These are phyloP conservation scores for Umbelopsis sp. DNA, from an alignment of 192 early-diverging fungal genomes.

Conservation along the genomic window DNA sequence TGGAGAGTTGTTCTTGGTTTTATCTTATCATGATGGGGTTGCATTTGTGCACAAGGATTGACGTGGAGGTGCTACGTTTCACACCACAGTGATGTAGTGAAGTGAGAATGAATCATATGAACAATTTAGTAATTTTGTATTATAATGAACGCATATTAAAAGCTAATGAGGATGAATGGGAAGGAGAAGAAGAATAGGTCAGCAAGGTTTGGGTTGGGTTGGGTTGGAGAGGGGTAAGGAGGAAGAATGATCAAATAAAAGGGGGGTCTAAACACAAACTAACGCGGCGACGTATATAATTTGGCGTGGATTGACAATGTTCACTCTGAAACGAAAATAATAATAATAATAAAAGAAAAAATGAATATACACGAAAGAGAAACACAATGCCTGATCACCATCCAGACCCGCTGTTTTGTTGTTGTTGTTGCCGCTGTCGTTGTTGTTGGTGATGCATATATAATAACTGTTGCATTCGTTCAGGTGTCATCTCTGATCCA, in stretches of 20 bases:
- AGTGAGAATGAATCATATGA: background rate
- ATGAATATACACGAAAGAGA: background rate
- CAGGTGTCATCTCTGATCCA: constrained; percentile 9
- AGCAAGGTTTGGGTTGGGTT: background rate
- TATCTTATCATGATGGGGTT: too few relatives aligned
- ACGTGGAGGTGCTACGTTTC: background rate
- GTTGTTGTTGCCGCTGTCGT: background rate
- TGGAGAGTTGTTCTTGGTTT: too few relatives aligned
- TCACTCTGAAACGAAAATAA: background rate
- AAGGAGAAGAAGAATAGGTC: background rate
- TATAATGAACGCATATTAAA: background rate
- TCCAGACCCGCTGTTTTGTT: constrained; percentile 15
- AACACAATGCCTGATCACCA: background rate
- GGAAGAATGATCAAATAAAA: background rate
- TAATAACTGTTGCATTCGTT: constrained; percentile 7
- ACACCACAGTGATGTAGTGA: too few relatives aligned
- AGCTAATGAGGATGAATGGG: background rate
- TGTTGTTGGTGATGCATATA: constrained; percentile 15
- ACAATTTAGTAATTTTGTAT: constrained; percentile 11
- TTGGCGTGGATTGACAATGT: too few relatives aligned
- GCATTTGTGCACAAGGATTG: too few relatives aligned
- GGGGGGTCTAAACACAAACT: background rate
- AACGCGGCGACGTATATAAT: background rate
- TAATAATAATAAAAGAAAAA: background rate
- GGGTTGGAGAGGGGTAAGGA: background rate